Percentiles rank a stretch among this genome's conserved stretches.
Conservation (phyloP, 768 basidiomycete genomes). For the Leucocoprinus birnbaumii region DNA sequence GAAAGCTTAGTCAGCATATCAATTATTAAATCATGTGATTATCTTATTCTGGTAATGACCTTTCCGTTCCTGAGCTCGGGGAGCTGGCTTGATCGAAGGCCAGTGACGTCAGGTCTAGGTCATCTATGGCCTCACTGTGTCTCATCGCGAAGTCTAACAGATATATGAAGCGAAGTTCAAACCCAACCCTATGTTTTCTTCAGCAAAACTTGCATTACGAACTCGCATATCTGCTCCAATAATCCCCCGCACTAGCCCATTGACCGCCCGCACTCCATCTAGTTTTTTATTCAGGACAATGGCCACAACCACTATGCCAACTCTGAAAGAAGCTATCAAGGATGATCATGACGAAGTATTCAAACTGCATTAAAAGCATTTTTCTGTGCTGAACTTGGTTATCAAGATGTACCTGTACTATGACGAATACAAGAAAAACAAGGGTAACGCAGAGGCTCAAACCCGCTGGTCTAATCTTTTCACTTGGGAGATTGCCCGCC, state of each 20-base stretch:
- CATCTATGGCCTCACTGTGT: background rate
- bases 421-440: conserved; percentile 33
- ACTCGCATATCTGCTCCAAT: background rate
- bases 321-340: conserved; percentile 9
- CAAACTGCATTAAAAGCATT: background rate
- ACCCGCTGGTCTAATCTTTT: conserved; percentile 44
- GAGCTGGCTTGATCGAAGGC: no score
- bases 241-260: background rate
- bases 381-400: background rate
- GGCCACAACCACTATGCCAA: background rate
- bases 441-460: conserved; percentile 33
- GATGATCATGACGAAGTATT: conserved; percentile 14
- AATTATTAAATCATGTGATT: background rate
- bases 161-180: background rate
- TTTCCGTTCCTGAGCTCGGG: background rate
- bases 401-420: conserved; percentile 45
- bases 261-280: background rate
- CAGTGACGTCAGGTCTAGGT: background rate
- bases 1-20: background rate
- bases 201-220: background rate
- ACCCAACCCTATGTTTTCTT: background rate
- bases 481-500: conserved; percentile 48
- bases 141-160: background rate
- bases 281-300: background rate
- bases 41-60: background rate